phyloP scores from a whole-genome alignment of 139 green algal genomes.

The Coelastrella sp. region DNA sequence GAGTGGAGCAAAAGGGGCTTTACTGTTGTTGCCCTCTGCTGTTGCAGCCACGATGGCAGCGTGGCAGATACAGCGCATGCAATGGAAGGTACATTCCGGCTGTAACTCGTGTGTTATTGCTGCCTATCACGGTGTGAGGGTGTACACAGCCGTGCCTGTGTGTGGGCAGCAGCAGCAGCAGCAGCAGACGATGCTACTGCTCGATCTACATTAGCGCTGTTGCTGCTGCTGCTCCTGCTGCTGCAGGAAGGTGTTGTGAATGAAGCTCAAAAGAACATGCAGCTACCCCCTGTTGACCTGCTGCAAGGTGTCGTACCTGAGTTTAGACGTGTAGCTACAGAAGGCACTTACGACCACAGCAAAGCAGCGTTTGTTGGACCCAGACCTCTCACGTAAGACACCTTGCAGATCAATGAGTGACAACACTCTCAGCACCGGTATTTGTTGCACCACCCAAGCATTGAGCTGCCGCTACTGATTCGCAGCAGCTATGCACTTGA shows the following conservation, averaged over 20 bases:
- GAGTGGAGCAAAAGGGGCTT: not conserved
- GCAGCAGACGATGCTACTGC: not conserved
- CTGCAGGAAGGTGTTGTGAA: constrained; percentile 24
- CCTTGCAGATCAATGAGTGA: too few relatives aligned
- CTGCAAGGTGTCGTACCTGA: constrained; percentile 20
- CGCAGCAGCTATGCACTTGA: too few relatives aligned
- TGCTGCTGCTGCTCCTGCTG: not conserved
- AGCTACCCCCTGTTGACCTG: constrained; percentile 33
- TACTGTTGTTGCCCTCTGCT: constrained; percentile 48
- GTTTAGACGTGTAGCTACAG: constrained; percentile 29
- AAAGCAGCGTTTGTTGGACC: constrained; percentile 44
- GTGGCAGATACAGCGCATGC: constrained; percentile 52
- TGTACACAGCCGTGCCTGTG: not conserved
- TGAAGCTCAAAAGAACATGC: constrained; percentile 32
- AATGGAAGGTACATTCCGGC: constrained; percentile 37
- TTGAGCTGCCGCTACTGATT: too few relatives aligned
- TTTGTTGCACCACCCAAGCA: too few relatives aligned
- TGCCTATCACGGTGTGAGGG: too few relatives aligned
- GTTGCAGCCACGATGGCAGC: constrained; percentile 39
- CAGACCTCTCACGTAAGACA: constrained; percentile 27
- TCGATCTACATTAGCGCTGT: not conserved
- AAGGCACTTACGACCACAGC: constrained; percentile 40
- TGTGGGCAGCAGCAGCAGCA: constrained; percentile 1
- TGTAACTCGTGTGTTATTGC: too few relatives aligned
- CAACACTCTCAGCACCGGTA: too few relatives aligned